A percentile compares a stretch with the other conserved stretches of the same genome.
Evolutionary conservation across 2,329 filamentous ascomycete species (phyloP).

Genomic region (Paraconiothyrium brasiliense): DNA sequence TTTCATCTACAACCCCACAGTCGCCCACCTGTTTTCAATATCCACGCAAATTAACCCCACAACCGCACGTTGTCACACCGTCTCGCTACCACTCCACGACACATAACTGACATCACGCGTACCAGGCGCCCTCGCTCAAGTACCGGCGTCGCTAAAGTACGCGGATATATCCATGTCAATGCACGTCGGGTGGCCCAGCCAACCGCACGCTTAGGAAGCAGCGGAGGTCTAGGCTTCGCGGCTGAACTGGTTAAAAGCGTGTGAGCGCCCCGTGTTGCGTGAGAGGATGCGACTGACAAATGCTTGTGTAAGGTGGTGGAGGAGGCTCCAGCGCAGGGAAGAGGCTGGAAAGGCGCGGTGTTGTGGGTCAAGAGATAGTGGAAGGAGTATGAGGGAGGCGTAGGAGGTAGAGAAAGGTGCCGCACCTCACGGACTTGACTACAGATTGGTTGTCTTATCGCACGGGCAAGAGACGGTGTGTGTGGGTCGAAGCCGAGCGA

Average conservation of each 20-base stretch:
- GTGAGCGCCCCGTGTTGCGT: background rate
- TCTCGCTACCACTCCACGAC: constrained; percentile 5
- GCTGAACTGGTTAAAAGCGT: constrained; percentile 32
- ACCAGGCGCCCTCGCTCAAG: constrained; percentile 4
- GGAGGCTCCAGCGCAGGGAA: background rate
- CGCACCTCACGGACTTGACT: background rate
- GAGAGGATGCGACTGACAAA: constrained; percentile 2
- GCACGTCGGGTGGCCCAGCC: background rate
- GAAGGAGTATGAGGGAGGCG: background rate
- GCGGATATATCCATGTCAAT: constrained; percentile 20
- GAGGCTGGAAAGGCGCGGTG: background rate
- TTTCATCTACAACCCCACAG: background rate
- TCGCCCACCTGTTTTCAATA: background rate
- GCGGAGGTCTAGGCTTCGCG: constrained; percentile 23
- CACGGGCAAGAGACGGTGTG: background rate
- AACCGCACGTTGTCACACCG: constrained; percentile 12
- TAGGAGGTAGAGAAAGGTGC: background rate
- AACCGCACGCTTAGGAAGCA: constrained; percentile 21
- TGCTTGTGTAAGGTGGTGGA: constrained; percentile 10
- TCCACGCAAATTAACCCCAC: constrained; percentile 11
- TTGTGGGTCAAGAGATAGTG: background rate
- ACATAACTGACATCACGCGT: constrained; percentile 6
- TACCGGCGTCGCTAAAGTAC: constrained; percentile 13
- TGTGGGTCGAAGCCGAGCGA: background rate
- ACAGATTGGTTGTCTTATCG: background rate